These are phyloP conservation scores for Skeletonema grethae DNA, from an alignment of 108 stramenopile genomes.

Conservation along the genomic window DNA sequence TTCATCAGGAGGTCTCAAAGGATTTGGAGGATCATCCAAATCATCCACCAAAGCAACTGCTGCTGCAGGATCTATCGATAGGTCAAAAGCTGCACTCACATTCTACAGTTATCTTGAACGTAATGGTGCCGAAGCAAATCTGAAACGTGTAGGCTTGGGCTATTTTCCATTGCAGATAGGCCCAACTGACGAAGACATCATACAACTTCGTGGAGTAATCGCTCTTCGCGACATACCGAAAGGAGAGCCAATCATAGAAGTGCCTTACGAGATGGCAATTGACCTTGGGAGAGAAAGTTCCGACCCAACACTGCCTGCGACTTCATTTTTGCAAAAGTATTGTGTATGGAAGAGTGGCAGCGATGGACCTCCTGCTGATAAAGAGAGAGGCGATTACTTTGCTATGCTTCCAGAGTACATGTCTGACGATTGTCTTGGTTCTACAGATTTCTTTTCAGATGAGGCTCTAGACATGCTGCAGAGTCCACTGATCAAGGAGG, in stretches of 20 bases:
- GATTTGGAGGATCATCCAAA: conserved; percentile 50
- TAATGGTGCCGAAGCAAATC: conserved; percentile 59
- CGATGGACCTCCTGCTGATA: conserved; percentile 11
- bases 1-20: conserved; percentile 36
- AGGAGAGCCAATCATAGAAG: conserved; percentile 72
- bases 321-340: conserved; percentile 59
- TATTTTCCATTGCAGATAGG: conserved; percentile 48
- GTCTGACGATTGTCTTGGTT: conserved; percentile 64
- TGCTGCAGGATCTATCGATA: conserved; percentile 49
- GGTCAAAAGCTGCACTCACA: conserved; percentile 54
- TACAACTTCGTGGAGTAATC: conserved; percentile 66
- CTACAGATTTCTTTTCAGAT: conserved; percentile 71
- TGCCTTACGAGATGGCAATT: conserved; percentile 74
- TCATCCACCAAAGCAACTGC: conserved; percentile 20
- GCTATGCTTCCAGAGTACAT: conserved; percentile 63
- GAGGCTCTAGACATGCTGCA: conserved; percentile 68
- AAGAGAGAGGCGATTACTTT: conserved; percentile 55
- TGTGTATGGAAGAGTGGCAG: conserved; percentile 42
- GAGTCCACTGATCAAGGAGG: conserved; percentile 58
- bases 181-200: conserved; percentile 8
- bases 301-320: conserved; percentile 74
- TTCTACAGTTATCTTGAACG: conserved; percentile 65
- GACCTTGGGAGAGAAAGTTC: conserved; percentile 70
- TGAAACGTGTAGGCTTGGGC: conserved; percentile 65
- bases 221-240: conserved; percentile 65